Base-by-base conservation (phyloP, 768 basidiomycete species). In the Boletus rufocinnamomeus region DNA sequence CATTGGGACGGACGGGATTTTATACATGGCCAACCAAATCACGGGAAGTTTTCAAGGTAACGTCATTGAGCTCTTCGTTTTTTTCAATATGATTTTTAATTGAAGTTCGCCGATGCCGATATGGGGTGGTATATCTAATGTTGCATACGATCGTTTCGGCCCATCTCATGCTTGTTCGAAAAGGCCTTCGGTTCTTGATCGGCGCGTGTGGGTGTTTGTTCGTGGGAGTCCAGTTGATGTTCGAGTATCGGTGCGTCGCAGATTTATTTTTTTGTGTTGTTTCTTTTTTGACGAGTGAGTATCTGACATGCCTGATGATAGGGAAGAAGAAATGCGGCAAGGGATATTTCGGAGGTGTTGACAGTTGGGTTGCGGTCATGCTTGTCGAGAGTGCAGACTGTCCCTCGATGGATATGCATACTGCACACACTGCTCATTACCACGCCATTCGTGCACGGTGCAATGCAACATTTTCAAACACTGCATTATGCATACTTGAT, bases 181-280 rank as follows among this genome's bases (percentile, higher is more conserved):
- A 56, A 93, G 92, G 91, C 7, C 57, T 89, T 41, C 72, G 72
- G 16, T 97, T 95, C 73, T 71, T 93, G 59, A 49, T 82, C 1
- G 69, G 80, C 6, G 85, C 86, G 0, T 81, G 82, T 50, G 77
- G 66, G 2, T 86, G 85, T 66, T 46, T 98, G 14, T 98, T 95
- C 67, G 80, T 93, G 23, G 92, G 82, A 3, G 86, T 84, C 2
- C 96, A 98, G 67, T 70, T 96, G 46, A 97, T 98, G 96, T 93
- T 98, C 59, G 96, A 98, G 68, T 98, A 98, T 73, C 78, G 93
- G 92, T 89, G 62, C 21, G 87, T 77, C 4, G 8, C 56, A 27
- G 3, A n/a, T 41, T 37, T 23, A 52, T 40, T 40, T 40, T 32
- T 4, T 23, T 37, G 38, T 19, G 38, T 19, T 40, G 19, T n/a